Conservation (phyloP, 2,329 filamentous ascomycete genomes). For the Paecilomyces fulvus region DNA sequence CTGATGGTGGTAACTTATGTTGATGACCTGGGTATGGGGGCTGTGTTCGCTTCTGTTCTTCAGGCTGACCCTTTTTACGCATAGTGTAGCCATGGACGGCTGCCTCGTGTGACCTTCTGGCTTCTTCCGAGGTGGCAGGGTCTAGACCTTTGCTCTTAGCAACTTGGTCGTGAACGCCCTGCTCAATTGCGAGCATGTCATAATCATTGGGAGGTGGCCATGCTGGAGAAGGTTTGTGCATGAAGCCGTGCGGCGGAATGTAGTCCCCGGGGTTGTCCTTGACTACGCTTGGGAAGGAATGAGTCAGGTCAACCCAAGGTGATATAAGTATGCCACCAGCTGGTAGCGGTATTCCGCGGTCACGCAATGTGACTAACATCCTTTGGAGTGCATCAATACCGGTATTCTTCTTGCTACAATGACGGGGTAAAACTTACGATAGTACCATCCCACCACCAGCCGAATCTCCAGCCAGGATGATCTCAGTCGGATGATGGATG, state of each 20-base stretch:
- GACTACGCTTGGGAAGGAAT: conserved; percentile 87
- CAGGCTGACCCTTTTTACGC: conserved; percentile 10
- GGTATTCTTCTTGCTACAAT: background rate
- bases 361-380: conserved; percentile 70
- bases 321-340: conserved; percentile 86
- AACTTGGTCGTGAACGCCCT: conserved; percentile 39
- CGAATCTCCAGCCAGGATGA: conserved; percentile 84
- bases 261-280: conserved; percentile 70
- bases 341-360: conserved; percentile 73
- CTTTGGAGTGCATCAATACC: conserved; percentile 25
- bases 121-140: conserved; percentile 8
- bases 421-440: conserved; percentile 30
- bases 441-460: conserved; percentile 88
- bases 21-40: background rate
- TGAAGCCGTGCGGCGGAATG: conserved; percentile 78
- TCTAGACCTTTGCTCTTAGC: conserved; percentile 11
- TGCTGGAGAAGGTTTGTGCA: conserved; percentile 78
- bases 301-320: conserved; percentile 91
- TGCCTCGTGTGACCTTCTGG: conserved; percentile 20
- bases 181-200: conserved; percentile 49
- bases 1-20: background rate
- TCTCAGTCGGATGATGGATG: conserved; percentile 67
- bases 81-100: conserved; percentile 23
- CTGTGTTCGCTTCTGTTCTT: conserved; percentile 13
- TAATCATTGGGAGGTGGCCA: conserved; percentile 89